A percentile compares a stretch with the other conserved stretches of the same genome.
phyloP scores from a whole-genome alignment of 345 rosid genomes.

The Hypericum androsaemum region DNA sequence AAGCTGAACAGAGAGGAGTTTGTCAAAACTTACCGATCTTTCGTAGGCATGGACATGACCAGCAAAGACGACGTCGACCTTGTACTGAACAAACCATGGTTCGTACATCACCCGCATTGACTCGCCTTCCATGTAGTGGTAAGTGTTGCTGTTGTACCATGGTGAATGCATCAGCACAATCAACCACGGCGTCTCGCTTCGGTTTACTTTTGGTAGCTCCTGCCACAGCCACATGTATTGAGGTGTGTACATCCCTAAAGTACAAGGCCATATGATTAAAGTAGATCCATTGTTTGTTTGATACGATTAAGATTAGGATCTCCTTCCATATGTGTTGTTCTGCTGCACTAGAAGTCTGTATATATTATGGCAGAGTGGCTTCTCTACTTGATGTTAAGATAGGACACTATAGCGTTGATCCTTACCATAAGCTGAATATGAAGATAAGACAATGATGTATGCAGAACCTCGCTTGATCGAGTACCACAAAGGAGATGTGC shows the following conservation, averaged over 20 bases:
- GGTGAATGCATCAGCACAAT: conserved; percentile 28
- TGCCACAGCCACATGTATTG: conserved; percentile 25
- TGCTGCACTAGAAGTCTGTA: no score
- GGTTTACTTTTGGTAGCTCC: conserved; percentile 24
- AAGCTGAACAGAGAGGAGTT: neutral
- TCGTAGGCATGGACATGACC: conserved; percentile 37
- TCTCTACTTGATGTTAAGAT: neutral
- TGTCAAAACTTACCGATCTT: conserved; percentile 18
- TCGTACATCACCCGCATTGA: conserved; percentile 29
- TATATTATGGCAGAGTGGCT: no score
- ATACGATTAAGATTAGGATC: neutral
- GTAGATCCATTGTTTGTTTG: neutral
- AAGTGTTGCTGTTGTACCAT: conserved; percentile 27
- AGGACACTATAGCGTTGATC: neutral
- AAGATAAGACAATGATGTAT: conserved; percentile 28
- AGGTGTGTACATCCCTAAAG: conserved; percentile 26
- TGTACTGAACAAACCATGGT: conserved; percentile 25
- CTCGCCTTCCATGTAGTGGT: conserved; percentile 39
- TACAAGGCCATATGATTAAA: neutral
- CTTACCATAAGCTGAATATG: conserved; percentile 31
- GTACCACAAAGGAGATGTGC: conserved; percentile 33
- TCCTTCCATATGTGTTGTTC: no score
- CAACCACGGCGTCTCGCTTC: conserved; percentile 33
- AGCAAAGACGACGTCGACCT: conserved; percentile 30
- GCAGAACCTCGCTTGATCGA: conserved; percentile 30